phyloP scores from a whole-genome alignment of 129 eudicot species.

The Pseudognaphalium luteoalbum region DNA sequence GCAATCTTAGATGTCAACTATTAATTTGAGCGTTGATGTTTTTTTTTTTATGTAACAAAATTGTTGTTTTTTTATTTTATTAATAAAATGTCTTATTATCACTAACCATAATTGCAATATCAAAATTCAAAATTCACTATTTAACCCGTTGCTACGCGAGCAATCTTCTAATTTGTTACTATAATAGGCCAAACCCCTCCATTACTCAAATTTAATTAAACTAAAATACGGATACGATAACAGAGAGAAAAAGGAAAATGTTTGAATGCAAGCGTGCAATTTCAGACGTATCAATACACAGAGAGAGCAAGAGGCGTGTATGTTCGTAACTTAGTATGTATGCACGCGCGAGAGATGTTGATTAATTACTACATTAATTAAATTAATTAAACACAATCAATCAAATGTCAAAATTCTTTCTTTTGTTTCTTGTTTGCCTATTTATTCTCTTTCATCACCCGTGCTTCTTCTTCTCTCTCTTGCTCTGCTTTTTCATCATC shows the following conservation, averaged over 20 bases:
- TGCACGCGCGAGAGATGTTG: slow-evolving; percentile 1
- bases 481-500: background rate
- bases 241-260: background rate
- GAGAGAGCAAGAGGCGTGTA: background rate
- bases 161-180: too few relatives aligned
- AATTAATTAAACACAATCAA: background rate
- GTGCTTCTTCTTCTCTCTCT: slow-evolving; percentile 10
- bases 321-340: background rate
- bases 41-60: too few relatives aligned
- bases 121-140: too few relatives aligned
- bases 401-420: background rate
- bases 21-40: too few relatives aligned
- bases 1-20: too few relatives aligned
- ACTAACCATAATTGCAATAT: too few relatives aligned
- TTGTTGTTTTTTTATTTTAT: too few relatives aligned
- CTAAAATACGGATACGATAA: background rate
- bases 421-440: slow-evolving; percentile 15
- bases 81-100: too few relatives aligned
- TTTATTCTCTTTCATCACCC: slow-evolving; percentile 47
- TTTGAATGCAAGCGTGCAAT: slow-evolving; percentile 34
- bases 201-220: too few relatives aligned
- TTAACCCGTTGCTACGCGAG: too few relatives aligned
- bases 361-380: too few relatives aligned
- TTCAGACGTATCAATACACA: slow-evolving; percentile 41
- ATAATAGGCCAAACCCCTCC: too few relatives aligned